Evolutionary conservation across 306 rosid genomes (phyloP).

Genomic region (Vicia faba): DNA sequence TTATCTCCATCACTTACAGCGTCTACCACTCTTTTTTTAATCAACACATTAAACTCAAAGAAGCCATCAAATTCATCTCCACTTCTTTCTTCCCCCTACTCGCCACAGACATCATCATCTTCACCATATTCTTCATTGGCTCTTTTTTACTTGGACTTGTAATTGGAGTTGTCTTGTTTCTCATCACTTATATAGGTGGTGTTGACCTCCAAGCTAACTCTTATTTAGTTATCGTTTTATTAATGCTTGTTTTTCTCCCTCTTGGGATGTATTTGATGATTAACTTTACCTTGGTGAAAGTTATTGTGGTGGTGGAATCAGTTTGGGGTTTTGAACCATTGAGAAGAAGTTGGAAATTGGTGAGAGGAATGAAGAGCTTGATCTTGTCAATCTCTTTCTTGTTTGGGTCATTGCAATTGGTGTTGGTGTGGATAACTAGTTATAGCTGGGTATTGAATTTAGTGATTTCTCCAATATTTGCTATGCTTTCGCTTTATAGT

Average conservation of each 20-base stretch:
- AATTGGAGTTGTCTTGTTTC: constrained; percentile 10
- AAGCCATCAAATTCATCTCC: constrained; percentile 50
- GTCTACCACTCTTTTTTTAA: constrained; percentile 54
- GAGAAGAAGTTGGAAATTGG: constrained; percentile 12
- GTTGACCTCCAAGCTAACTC: neutral
- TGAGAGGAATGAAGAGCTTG: constrained; percentile 7
- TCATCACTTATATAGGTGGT: neutral
- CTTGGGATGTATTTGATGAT: neutral
- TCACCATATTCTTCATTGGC: constrained; percentile 10
- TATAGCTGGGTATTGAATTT: neutral
- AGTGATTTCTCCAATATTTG: neutral
- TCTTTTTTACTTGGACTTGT: constrained; percentile 17
- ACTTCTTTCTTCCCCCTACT: constrained; percentile 50
- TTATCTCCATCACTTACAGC: constrained; percentile 57
- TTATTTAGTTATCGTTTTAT: neutral
- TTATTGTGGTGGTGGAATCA: constrained; percentile 23
- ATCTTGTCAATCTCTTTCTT: neutral
- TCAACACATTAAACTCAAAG: constrained; percentile 50
- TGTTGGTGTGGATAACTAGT: neutral
- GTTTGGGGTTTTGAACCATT: constrained; percentile 12
- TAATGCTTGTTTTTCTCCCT: neutral
- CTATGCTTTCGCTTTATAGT: neutral
- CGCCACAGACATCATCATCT: constrained; percentile 38
- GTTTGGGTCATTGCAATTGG: neutral
- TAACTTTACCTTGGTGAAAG: neutral